Conservation (phyloP, 495 filamentous ascomycete species). For the Patellaria atrata region DNA sequence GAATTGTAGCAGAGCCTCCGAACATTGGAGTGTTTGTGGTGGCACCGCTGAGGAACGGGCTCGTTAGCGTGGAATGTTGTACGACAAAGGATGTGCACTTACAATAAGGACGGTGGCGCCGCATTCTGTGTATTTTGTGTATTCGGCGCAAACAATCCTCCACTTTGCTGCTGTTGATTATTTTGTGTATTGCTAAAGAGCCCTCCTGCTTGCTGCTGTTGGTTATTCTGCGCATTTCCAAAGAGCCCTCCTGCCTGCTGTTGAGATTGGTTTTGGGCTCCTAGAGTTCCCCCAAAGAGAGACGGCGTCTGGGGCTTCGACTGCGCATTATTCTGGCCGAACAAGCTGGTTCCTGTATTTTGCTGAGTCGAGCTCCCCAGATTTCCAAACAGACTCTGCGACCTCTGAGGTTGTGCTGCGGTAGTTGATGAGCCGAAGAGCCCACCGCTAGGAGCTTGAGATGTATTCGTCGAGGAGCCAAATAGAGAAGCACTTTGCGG, state of each 20-base stretch:
- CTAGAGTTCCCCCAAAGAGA: constrained; percentile 26
- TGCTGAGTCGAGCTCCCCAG: constrained; percentile 13
- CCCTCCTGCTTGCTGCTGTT: constrained; percentile 13
- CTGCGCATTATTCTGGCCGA: constrained; percentile 22
- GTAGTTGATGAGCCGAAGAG: constrained; percentile 38
- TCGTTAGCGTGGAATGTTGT: constrained; percentile 11
- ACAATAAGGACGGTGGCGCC: constrained; percentile 16
- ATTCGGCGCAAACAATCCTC: too few species aligned
- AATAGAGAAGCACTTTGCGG: constrained; percentile 39
- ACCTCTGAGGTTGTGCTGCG: constrained; percentile 32
- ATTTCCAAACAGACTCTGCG: constrained; percentile 29
- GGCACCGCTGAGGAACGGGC: constrained; percentile 6
- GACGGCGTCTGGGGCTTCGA: constrained; percentile 27
- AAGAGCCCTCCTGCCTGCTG: constrained; percentile 27
- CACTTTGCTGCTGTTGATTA: constrained; percentile 14
- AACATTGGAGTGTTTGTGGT: too few species aligned
- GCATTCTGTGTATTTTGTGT: too few species aligned
- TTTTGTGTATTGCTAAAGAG: too few species aligned
- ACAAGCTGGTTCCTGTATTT: constrained; percentile 26
- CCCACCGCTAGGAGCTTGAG: too few species aligned
- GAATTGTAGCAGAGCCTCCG: constrained; percentile 16
- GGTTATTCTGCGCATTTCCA: constrained; percentile 12
- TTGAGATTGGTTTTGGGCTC: constrained; percentile 24
- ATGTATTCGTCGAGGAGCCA: constrained; percentile 22
- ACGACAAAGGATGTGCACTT: constrained; percentile 9